Evolutionary conservation across 176 grass and related monocot genomes (phyloP), one percentile per base, ranked within the genome.

Genomic region (Thinopyrum elongatum): DNA sequence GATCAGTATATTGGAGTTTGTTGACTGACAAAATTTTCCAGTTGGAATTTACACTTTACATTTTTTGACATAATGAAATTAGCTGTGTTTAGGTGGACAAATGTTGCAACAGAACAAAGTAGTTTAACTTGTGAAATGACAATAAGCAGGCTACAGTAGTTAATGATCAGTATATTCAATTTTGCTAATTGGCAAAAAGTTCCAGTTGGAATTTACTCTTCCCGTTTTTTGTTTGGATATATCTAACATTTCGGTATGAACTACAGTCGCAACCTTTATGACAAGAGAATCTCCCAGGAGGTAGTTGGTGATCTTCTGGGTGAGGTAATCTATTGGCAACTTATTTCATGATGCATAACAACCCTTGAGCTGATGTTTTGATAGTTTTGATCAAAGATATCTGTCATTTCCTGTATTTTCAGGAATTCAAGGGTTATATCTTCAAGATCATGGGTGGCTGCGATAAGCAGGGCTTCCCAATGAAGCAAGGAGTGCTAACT

Each of bases 401-500:
- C 4, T 80, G 21, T 63, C 2, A 46, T 2, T 80, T 86, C 66
- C 12, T 31, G 15, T 84, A 6, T 65, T 31, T 71, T 14, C 73
- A 95, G 95, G 92, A 97, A 69, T 95, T 97, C 90, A 97, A 91
- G 82, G 95, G 95, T 31, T 97, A 97, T 14, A 89, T 95, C 3
- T 97, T 97, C 85, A 97, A 97, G 77, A 97, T 97, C 51, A 95
- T 97, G 95, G 92, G 95, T 17, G 95, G 95, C 0, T 97, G 95
- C 31, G 95, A 97, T 76, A 95, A 97, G 70, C 95, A 97, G 86
- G 95, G 90, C 2, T 97, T 97, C 70, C 95, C 90, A 2, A 95
- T 97, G 95, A 97, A 97, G 84, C 95, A 97, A 80, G 95, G 92
- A 70, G 95, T 97, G 0, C 64, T 95, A 9, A 90, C 89, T 14